phyloP scores from a whole-genome alignment of 768 basidiomycete species.

The Phaeotremella fagi region DNA sequence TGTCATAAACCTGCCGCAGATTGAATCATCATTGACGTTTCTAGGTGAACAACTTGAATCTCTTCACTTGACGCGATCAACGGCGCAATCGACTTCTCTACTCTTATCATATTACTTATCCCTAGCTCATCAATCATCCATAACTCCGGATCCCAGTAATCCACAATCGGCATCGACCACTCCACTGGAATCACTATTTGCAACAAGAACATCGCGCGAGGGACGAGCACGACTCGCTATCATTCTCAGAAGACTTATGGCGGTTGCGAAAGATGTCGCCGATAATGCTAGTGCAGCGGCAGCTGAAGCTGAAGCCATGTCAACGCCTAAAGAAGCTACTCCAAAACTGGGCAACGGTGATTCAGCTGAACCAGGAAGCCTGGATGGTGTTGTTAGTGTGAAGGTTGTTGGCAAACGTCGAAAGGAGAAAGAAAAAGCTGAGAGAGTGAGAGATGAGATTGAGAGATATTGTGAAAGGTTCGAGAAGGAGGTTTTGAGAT shows the following conservation, averaged over 20 bases:
- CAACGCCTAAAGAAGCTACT: constrained; percentile 16
- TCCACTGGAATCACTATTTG: constrained; percentile 63
- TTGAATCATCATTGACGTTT: no score
- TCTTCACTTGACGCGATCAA: constrained; percentile 81
- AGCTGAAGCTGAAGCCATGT: constrained; percentile 23
- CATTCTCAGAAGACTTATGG: constrained; percentile 73
- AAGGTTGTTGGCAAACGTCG: constrained; percentile 62
- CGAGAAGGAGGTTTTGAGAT: constrained; percentile 93
- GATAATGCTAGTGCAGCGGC: constrained; percentile 52
- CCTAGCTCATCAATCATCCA: constrained; percentile 54
- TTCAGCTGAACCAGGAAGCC: constrained; percentile 2
- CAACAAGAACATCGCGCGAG: constrained; percentile 61
- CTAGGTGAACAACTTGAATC: constrained; percentile 93
- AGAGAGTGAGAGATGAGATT: constrained; percentile 75
- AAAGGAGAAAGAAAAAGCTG: constrained; percentile 68
- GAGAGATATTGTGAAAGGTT: constrained; percentile 98
- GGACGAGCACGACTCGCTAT: constrained; percentile 85
- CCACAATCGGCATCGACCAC: constrained; percentile 56
- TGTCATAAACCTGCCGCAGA: constrained; percentile 24
- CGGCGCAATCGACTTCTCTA: constrained; percentile 90
- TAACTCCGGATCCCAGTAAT: constrained; percentile 19
- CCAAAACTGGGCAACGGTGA: constrained; percentile 3
- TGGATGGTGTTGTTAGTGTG: constrained; percentile 50
- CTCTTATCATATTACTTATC: constrained; percentile 91
- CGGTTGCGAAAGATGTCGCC: constrained; percentile 81